Evolutionary conservation across 176 grass and related monocot genomes (phyloP).

Genomic region (Musa schizocarpa): DNA sequence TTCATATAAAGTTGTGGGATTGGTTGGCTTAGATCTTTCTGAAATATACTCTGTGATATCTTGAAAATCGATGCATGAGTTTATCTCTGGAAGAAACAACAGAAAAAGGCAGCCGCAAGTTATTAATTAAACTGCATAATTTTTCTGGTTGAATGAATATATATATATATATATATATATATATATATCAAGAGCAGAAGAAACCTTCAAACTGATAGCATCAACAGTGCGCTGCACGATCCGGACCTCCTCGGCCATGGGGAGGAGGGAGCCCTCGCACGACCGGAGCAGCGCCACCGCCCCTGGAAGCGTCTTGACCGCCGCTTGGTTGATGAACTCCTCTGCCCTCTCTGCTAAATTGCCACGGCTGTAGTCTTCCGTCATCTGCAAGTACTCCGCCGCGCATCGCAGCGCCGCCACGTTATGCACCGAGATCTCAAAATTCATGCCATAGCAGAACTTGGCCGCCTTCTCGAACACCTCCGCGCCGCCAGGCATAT

Average conservation of each 20-base stretch:
- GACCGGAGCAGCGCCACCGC: slow-evolving; percentile 60
- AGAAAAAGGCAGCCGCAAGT: no score
- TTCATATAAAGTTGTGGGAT: no score
- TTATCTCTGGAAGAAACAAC: no score
- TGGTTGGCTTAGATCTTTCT: no score
- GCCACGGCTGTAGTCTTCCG: slow-evolving; percentile 19
- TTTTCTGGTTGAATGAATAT: no score
- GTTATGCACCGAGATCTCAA: slow-evolving; percentile 63
- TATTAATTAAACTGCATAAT: no score
- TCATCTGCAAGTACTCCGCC: slow-evolving; percentile 64
- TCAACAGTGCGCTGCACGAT: slow-evolving; percentile 33
- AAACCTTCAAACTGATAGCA: slow-evolving; percentile 35
- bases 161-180: no score
- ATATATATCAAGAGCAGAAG: no score
- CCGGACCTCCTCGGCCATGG: slow-evolving; percentile 41
- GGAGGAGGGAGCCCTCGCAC: slow-evolving; percentile 37
- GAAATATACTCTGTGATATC: no score
- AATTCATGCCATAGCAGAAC: slow-evolving; percentile 74
- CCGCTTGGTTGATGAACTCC: slow-evolving; percentile 44
- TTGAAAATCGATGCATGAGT: no score
- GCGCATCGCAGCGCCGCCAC: slow-evolving; percentile 48
- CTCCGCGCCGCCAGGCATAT: slow-evolving; percentile 49
- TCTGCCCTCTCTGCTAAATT: slow-evolving; percentile 39
- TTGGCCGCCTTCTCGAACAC: slow-evolving; percentile 56
- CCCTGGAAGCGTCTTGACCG: slow-evolving; percentile 33